Percentiles rank a stretch among this genome's conserved stretches.
Conservation (phyloP, 2,329 filamentous ascomycete genomes). For the Immersiporthe knoxdaviesiana region DNA sequence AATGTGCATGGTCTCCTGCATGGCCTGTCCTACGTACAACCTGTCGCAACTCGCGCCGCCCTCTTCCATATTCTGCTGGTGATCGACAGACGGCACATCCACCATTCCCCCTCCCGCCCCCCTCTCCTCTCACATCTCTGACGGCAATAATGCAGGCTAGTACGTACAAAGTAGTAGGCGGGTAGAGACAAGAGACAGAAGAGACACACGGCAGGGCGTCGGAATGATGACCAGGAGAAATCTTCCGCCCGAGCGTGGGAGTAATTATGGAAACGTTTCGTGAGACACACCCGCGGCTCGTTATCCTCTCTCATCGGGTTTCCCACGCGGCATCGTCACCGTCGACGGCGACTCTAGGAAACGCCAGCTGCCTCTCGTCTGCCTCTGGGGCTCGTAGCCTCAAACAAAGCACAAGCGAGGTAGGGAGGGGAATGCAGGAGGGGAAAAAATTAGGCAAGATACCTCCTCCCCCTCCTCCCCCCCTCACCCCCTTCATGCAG, state of each 20-base stretch:
- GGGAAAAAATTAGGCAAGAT: not conserved
- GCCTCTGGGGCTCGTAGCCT: not conserved
- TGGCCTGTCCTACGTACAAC: not conserved
- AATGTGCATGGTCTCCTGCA: not conserved
- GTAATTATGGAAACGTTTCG: not conserved
- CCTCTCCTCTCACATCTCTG: not conserved
- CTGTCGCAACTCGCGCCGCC: constrained; percentile 1
- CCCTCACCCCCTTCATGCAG: not conserved
- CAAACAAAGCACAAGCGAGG: not conserved
- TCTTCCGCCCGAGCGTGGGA: not conserved
- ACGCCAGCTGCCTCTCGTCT: not conserved
- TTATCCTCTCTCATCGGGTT: not conserved
- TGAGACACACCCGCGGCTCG: not conserved
- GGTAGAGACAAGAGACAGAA: not conserved
- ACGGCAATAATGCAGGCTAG: not conserved
- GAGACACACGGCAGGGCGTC: not conserved
- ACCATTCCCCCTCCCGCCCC: not conserved
- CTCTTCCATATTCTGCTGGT: constrained; percentile 1
- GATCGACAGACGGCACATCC: constrained; percentile 6
- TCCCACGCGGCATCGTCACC: not conserved
- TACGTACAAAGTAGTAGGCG: too few relatives aligned
- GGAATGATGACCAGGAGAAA: constrained; percentile 5
- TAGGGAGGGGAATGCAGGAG: not conserved
- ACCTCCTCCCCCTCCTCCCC: not conserved
- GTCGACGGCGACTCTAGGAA: not conserved